Percentiles rank a stretch among this genome's conserved stretches.
These are phyloP conservation scores for Eucalyptus marginata DNA, from an alignment of 345 rosid species.

Conservation along the genomic window DNA sequence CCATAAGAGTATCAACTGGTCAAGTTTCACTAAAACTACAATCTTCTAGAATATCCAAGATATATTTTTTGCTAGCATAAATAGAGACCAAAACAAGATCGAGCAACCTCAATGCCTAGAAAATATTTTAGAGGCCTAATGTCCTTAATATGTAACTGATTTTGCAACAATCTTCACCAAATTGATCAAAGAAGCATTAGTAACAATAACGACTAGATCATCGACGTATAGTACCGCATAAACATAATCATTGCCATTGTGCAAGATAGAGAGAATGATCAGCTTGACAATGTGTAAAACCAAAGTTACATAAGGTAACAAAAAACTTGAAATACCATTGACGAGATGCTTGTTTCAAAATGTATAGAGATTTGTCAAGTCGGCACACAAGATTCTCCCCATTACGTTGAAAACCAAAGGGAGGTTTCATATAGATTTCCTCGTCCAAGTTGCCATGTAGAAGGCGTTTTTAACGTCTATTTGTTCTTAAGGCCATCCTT, in stretches of 20 bases:
- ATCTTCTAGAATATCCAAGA: too few species aligned
- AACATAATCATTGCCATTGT: background rate
- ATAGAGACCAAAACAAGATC: background rate
- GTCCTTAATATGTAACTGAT: background rate
- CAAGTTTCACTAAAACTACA: too few species aligned
- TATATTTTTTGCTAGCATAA: background rate
- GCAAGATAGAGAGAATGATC: background rate
- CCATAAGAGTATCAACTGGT: too few species aligned
- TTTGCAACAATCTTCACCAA: background rate
- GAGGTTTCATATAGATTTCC: background rate
- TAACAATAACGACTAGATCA: background rate
- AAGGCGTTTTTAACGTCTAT: background rate
- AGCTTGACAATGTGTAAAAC: background rate
- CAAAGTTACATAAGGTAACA: background rate
- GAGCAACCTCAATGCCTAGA: background rate
- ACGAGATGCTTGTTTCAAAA: background rate
- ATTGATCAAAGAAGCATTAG: background rate
- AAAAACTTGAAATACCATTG: background rate
- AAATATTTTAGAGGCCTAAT: background rate
- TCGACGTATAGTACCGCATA: background rate
- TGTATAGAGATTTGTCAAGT: background rate
- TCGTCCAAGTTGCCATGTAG: background rate
- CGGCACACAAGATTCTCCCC: background rate
- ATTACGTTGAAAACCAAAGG: background rate
- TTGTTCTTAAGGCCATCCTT: background rate